phyloP scores from a whole-genome alignment of 2,329 filamentous ascomycete species.

The Aspergillus uvarum region DNA sequence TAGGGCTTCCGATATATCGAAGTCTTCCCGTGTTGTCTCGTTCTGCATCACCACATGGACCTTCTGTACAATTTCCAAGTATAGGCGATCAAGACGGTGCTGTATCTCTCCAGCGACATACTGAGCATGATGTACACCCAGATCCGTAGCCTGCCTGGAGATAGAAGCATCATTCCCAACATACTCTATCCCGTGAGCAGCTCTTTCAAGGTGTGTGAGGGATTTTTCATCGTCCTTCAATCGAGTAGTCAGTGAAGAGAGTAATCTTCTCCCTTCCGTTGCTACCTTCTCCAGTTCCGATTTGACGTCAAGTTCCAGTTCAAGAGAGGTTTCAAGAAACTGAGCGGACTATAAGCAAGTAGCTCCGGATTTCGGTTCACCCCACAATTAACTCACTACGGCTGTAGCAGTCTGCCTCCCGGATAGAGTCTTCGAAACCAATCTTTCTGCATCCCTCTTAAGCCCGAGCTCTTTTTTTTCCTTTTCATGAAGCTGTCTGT shows the following conservation, averaged over 20 bases:
- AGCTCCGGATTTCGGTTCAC: slow-evolving; percentile 13
- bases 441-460: slow-evolving; percentile 28
- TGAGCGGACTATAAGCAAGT: slow-evolving; percentile 13
- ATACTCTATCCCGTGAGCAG: slow-evolving; percentile 29
- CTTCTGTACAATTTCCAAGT: slow-evolving; percentile 32
- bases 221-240: slow-evolving; percentile 40
- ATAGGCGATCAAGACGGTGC: slow-evolving; percentile 41
- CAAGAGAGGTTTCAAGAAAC: slow-evolving; percentile 37
- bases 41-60: not conserved
- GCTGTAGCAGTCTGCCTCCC: slow-evolving; percentile 39
- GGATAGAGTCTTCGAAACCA: slow-evolving; percentile 37
- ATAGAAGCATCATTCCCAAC: slow-evolving; percentile 30
- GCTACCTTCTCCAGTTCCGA: slow-evolving; percentile 32
- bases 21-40: slow-evolving; percentile 7
- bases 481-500: slow-evolving; percentile 25
- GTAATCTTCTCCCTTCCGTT: slow-evolving; percentile 34
- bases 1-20: slow-evolving; percentile 26
- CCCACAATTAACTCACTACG: slow-evolving; percentile 11
- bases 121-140: slow-evolving; percentile 32
- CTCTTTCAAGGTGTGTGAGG: slow-evolving; percentile 31
- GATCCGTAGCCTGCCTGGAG: slow-evolving; percentile 28
- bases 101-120: slow-evolving; percentile 40
- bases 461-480: slow-evolving; percentile 25
- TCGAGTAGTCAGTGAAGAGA: slow-evolving; percentile 32
- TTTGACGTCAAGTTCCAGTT: slow-evolving; percentile 33